Conservation (phyloP, 2,329 filamentous ascomycete genomes). For the Ceratocystis huliohia region DNA sequence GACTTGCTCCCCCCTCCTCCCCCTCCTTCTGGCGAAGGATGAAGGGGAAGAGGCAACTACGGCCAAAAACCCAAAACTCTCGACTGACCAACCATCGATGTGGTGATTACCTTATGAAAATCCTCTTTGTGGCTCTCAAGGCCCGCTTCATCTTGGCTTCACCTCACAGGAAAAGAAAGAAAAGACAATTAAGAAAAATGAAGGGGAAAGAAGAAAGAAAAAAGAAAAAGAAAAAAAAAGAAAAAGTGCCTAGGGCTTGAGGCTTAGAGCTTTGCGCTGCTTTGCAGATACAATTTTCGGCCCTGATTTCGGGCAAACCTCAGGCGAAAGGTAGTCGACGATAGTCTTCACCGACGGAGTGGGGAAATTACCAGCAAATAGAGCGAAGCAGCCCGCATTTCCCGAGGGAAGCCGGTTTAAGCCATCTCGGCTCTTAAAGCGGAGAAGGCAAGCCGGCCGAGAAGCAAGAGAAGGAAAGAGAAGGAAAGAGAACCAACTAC, state of each 20-base stretch:
- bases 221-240: neutral
- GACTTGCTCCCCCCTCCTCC: neutral
- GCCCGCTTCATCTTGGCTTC: constrained; percentile 4
- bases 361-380: neutral
- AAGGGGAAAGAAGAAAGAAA: neutral
- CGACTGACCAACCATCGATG: constrained; percentile 1
- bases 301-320: constrained; percentile 2
- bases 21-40: neutral
- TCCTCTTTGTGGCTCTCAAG: neutral
- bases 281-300: neutral
- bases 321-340: neutral
- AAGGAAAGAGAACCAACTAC: neutral
- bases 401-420: constrained; percentile 10
- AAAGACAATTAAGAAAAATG: too few species aligned
- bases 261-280: neutral
- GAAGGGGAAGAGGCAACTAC: neutral
- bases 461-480: neutral
- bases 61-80: neutral
- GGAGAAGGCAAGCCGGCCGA: neutral
- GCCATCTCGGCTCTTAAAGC: neutral
- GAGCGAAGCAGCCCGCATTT: neutral
- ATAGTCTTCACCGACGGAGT: neutral
- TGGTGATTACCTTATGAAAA: constrained; percentile 9
- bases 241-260: neutral
- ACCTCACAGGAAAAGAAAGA: too few species aligned